These are phyloP conservation scores for Neurospora sp. DNA, from an alignment of 495 filamentous ascomycete species.

Conservation along the genomic window DNA sequence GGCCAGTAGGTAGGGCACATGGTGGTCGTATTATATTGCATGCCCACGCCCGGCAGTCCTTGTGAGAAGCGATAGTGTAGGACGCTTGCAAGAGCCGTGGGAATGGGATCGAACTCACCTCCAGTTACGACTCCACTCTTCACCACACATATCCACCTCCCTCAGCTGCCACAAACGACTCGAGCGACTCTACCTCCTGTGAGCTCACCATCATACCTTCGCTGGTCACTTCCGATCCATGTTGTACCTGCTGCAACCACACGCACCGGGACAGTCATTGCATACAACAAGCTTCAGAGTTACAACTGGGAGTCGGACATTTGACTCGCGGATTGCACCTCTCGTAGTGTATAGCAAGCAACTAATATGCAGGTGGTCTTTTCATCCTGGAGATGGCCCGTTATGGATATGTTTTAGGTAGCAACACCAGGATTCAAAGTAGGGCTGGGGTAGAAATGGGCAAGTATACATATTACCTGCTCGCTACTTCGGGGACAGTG, in stretches of 20 bases:
- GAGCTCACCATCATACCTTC: too few species aligned
- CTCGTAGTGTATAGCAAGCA: background rate
- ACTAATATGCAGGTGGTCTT: background rate
- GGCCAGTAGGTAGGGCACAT: background rate
- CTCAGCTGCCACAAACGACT: background rate
- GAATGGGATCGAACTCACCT: background rate
- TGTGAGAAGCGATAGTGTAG: background rate
- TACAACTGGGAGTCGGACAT: background rate
- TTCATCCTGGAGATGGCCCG: background rate
- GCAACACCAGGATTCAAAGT: background rate
- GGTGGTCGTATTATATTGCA: background rate
- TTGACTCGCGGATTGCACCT: background rate
- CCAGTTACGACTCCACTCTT: background rate
- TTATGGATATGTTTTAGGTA: background rate
- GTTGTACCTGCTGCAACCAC: background rate
- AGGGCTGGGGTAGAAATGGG: background rate
- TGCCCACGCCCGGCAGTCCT: background rate
- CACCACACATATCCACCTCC: background rate
- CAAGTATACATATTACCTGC: background rate
- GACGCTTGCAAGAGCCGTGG: background rate
- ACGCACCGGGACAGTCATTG: background rate
- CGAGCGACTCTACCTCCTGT: background rate
- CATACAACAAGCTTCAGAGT: background rate
- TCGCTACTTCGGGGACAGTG: background rate
- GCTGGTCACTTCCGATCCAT: too few species aligned